Percentiles rank a stretch among this genome's conserved stretches.
phyloP scores from a whole-genome alignment of 257 asterid genomes.

The Solanum verrucosum region DNA sequence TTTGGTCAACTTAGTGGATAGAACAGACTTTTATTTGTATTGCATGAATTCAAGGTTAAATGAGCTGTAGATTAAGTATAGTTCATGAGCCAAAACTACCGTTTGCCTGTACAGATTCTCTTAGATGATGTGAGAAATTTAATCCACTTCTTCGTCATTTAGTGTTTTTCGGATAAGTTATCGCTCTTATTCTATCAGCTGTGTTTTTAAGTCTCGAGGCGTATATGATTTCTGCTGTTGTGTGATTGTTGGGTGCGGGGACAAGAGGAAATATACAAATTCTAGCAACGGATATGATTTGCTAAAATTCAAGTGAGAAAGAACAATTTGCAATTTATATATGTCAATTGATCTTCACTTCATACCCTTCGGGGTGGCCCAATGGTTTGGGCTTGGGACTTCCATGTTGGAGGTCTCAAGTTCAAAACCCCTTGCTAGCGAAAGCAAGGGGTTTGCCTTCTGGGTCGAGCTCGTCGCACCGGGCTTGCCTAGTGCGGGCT shows the following conservation, averaged over 20 bases:
- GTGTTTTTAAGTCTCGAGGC: neutral
- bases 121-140: neutral
- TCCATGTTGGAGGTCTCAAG: too few species aligned
- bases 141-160: neutral
- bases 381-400: too few species aligned
- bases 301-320: neutral
- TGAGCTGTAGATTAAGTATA: neutral
- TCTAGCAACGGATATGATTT: neutral
- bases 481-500: too few species aligned
- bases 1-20: neutral
- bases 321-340: neutral
- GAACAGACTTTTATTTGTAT: neutral
- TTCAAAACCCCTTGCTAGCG: too few species aligned
- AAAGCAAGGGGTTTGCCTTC: too few species aligned
- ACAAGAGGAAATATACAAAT: neutral
- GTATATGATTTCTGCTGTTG: neutral
- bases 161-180: neutral
- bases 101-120: neutral
- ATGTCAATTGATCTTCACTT: neutral
- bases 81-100: neutral
- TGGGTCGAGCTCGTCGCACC: too few species aligned
- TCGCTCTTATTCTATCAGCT: neutral
- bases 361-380: too few species aligned
- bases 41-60: neutral
- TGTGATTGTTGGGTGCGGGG: neutral